phyloP scores from a whole-genome alignment of 2,329 filamentous ascomycete genomes.

The Phoma sp. region DNA sequence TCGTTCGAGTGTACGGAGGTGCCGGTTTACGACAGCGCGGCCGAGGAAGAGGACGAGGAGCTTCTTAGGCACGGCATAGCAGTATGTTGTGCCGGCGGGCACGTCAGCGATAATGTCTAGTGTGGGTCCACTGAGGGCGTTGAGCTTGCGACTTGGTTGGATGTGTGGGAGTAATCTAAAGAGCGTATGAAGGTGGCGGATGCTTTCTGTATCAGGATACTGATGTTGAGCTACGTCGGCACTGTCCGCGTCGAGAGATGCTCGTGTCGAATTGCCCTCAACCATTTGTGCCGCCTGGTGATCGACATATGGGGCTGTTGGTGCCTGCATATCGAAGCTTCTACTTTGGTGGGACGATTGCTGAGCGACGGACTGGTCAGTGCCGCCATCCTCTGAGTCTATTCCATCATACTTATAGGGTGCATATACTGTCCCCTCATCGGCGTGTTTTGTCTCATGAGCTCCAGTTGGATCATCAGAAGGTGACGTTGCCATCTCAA shows the following conservation, averaged over 20 bases:
- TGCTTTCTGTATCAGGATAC: conserved; percentile 27
- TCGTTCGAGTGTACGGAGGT: conserved; percentile 20
- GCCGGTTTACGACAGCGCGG: conserved; percentile 19
- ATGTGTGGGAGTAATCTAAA: conserved; percentile 22
- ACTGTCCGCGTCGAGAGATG: background rate
- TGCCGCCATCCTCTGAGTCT: background rate
- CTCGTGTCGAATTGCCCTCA: too few species aligned
- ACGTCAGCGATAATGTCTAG: conserved; percentile 25
- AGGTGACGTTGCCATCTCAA: background rate
- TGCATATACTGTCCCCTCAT: background rate
- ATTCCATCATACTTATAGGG: background rate
- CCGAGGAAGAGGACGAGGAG: conserved; percentile 29
- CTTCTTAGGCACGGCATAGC: conserved; percentile 23
- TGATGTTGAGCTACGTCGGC: background rate
- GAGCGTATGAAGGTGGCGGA: conserved; percentile 26
- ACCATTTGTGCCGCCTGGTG: background rate
- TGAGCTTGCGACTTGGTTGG: conserved; percentile 20
- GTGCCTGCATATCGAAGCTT: background rate
- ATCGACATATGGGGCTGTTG: background rate
- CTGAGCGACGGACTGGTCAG: conserved; percentile 3
- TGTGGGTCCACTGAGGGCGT: conserved; percentile 8
- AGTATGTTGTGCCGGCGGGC: conserved; percentile 4
- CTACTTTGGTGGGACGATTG: background rate
- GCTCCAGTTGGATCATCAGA: background rate
- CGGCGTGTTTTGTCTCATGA: background rate